Evolutionary conservation across 2,329 filamentous ascomycete species (phyloP).

Genomic region (Trichoderma arundinaceum): DNA sequence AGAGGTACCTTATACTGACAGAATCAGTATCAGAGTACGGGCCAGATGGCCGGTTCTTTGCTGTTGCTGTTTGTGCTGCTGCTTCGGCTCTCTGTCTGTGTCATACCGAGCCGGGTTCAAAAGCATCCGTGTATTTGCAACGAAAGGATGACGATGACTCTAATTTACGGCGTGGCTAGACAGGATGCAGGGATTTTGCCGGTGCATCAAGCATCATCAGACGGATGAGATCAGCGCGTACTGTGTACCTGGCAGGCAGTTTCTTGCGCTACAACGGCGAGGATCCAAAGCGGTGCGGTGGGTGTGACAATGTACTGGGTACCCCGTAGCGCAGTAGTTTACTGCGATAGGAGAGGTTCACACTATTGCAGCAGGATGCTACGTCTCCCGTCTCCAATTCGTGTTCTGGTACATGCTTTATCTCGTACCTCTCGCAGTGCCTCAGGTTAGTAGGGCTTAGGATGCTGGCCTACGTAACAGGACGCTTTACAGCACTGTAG

Average conservation of each 20-base stretch:
- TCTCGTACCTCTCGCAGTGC: too few species aligned
- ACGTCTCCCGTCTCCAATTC: too few species aligned
- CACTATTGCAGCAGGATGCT: too few species aligned
- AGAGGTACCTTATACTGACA: neutral
- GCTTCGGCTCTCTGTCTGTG: neutral
- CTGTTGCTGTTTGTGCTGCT: neutral
- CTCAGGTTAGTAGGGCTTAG: too few species aligned
- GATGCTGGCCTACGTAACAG: too few species aligned
- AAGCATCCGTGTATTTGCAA: neutral
- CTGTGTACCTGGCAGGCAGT: neutral
- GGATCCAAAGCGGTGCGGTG: neutral
- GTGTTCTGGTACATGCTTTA: too few species aligned
- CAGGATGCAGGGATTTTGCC: too few species aligned
- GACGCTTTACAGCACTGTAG: too few species aligned
- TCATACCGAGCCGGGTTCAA: neutral
- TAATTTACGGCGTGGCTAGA: too few species aligned
- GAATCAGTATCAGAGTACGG: neutral
- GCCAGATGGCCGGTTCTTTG: neutral
- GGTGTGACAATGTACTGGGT: conserved; percentile 8
- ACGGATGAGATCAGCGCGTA: neutral
- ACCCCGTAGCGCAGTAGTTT: neutral
- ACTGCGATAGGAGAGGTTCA: too few species aligned
- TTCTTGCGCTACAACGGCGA: neutral
- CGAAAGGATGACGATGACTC: conserved; percentile 5
- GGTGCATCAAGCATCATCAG: too few species aligned